Evolutionary conservation across 2,329 filamentous ascomycete genomes (phyloP).

Genomic region (Cladorrhinum sp.): DNA sequence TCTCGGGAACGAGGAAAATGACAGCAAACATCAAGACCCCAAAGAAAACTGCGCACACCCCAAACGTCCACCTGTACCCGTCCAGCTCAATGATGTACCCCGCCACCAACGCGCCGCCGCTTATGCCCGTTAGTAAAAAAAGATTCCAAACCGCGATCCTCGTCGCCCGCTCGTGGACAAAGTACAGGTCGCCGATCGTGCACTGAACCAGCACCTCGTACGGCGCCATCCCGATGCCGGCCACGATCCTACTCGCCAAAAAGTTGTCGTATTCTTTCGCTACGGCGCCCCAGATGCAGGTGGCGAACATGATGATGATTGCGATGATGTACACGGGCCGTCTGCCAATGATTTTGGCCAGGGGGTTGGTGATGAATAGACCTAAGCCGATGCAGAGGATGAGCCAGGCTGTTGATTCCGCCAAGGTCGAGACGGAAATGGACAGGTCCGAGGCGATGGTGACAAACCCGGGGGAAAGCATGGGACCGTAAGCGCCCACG

Average conservation of each 20-base stretch:
- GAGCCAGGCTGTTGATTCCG: slow-evolving; percentile 47
- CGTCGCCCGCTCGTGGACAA: slow-evolving; percentile 45
- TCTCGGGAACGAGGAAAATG: slow-evolving; percentile 50
- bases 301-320: slow-evolving; percentile 45
- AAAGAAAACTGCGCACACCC: slow-evolving; percentile 46
- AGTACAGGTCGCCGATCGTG: slow-evolving; percentile 47
- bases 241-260: slow-evolving; percentile 44
- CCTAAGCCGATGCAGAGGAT: slow-evolving; percentile 47
- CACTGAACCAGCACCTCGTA: slow-evolving; percentile 52
- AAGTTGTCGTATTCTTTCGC: slow-evolving; percentile 44
- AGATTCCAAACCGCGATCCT: slow-evolving; percentile 42
- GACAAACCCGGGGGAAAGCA: slow-evolving; percentile 50
- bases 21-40: slow-evolving; percentile 42
- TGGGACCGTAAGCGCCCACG: slow-evolving; percentile 50
- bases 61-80: slow-evolving; percentile 45
- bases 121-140: slow-evolving; percentile 40
- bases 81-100: slow-evolving; percentile 41
- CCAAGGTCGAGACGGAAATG: slow-evolving; percentile 43
- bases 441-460: slow-evolving; percentile 42
- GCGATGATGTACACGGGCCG: slow-evolving; percentile 49
- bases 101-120: slow-evolving; percentile 39
- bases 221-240: slow-evolving; percentile 48
- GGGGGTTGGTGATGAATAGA: slow-evolving; percentile 49
- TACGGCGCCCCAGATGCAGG: slow-evolving; percentile 46
- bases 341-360: slow-evolving; percentile 49